Evolutionary conservation across 1,284 basidiomycete genomes (phyloP).

Genomic region (Chiua sp.): DNA sequence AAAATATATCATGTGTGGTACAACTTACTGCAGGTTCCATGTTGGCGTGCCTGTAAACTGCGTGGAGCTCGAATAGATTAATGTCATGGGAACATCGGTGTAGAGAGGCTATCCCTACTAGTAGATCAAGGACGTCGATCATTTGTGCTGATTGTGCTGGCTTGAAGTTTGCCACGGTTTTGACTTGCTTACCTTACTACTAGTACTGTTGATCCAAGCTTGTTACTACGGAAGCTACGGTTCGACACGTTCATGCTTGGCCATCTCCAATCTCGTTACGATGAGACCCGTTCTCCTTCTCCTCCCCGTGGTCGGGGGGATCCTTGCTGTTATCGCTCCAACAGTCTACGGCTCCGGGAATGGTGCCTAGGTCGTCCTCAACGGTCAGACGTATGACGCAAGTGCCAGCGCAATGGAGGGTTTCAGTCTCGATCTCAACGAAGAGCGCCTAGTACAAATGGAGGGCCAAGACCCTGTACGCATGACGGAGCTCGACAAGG

Average conservation of each 20-base stretch:
- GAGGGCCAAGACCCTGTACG: slow-evolving; percentile 70
- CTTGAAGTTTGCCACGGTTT: slow-evolving; percentile 6
- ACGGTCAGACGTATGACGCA: slow-evolving; percentile 31
- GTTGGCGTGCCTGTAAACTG: too few relatives aligned
- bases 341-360: slow-evolving; percentile 10
- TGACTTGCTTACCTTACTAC: slow-evolving; percentile 15
- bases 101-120: too few relatives aligned
- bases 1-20: too few relatives aligned
- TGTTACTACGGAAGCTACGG: too few relatives aligned
- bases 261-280: background rate
- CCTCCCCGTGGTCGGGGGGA: slow-evolving; percentile 23
- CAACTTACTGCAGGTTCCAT: too few relatives aligned
- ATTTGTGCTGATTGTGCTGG: too few relatives aligned
- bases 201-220: slow-evolving; percentile 12
- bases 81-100: too few relatives aligned
- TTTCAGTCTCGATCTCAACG: slow-evolving; percentile 69
- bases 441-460: slow-evolving; percentile 76
- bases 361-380: slow-evolving; percentile 23
- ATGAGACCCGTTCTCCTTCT: slow-evolving; percentile 28
- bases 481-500: slow-evolving; percentile 89
- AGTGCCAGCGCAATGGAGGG: slow-evolving; percentile 34
- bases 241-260: background rate
- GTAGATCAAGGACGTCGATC: too few relatives aligned
- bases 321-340: slow-evolving; percentile 23
- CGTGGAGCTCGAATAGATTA: too few relatives aligned